A percentile compares a stretch with the other conserved stretches of the same genome.
These are phyloP conservation scores for Collybia mongolica DNA, from an alignment of 768 basidiomycete species.

Conservation along the genomic window DNA sequence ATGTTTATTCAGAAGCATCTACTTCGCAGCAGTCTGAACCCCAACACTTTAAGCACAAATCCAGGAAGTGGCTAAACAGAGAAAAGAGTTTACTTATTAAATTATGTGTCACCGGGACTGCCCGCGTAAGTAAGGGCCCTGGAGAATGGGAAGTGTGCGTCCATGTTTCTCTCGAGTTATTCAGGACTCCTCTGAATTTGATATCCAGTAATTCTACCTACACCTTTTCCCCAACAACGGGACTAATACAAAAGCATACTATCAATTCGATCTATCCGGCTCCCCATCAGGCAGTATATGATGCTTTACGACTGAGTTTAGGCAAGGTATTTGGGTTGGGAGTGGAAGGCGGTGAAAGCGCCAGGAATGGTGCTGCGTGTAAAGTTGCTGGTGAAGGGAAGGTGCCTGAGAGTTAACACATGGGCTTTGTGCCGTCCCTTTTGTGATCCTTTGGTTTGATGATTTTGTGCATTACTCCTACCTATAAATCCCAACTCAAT, in stretches of 20 bases:
- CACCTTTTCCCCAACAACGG: constrained; percentile 64
- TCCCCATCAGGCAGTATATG: constrained; percentile 70
- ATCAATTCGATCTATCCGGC: constrained; percentile 79
- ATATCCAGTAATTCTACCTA: constrained; percentile 64
- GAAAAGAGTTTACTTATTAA: constrained; percentile 61
- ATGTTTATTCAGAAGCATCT: constrained; percentile 1
- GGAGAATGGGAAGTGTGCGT: constrained; percentile 79
- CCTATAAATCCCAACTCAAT: too few relatives aligned
- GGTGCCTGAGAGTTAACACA: too few relatives aligned
- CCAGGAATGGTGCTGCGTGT: constrained; percentile 12
- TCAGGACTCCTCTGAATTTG: neutral
- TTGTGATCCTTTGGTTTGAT: too few relatives aligned
- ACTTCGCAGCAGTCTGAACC: neutral
- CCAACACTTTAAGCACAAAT: neutral
- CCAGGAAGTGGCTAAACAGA: constrained; percentile 28
- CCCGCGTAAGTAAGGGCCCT: constrained; percentile 58
- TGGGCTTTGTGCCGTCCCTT: too few relatives aligned
- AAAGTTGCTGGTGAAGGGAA: neutral
- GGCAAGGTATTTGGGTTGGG: constrained; percentile 38
- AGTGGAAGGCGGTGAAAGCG: constrained; percentile 13
- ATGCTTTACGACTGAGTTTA: constrained; percentile 47
- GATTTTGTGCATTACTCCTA: too few relatives aligned
- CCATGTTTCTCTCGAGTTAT: constrained; percentile 1
- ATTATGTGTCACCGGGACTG: constrained; percentile 53
- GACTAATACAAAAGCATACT: constrained; percentile 61